phyloP scores from a whole-genome alignment of 2,329 filamentous ascomycete species.

The Talaromyces pinophilus region DNA sequence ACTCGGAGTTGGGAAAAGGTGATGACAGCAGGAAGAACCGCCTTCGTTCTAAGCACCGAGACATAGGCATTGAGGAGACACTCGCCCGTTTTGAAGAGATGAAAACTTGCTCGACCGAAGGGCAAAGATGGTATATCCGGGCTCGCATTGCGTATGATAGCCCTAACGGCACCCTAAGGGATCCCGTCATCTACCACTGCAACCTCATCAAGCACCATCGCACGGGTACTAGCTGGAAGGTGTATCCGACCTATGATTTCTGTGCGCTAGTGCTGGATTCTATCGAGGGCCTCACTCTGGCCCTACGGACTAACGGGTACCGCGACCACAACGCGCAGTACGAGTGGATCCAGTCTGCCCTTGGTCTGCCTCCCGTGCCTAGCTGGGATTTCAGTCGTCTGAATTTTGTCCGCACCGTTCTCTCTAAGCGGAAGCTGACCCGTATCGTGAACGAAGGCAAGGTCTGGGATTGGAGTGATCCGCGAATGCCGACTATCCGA shows the following conservation, averaged over 20 bases:
- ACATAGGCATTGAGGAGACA: constrained; percentile 75
- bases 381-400: constrained; percentile 56
- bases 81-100: constrained; percentile 89
- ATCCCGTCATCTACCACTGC: constrained; percentile 96
- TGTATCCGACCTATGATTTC: constrained; percentile 69
- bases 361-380: constrained; percentile 48
- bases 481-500: constrained; percentile 53
- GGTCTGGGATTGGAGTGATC: constrained; percentile 55
- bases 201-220: constrained; percentile 63
- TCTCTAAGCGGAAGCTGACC: constrained; percentile 55
- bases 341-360: constrained; percentile 52
- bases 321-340: constrained; percentile 55
- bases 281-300: constrained; percentile 65
- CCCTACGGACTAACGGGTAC: constrained; percentile 64
- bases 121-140: constrained; percentile 82
- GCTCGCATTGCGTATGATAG: constrained; percentile 69
- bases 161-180: constrained; percentile 92
- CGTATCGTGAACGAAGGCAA: constrained; percentile 30
- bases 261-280: constrained; percentile 64
- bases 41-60: constrained; percentile 44
- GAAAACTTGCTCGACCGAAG: constrained; percentile 67
- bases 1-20: constrained; percentile 74
- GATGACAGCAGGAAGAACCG: constrained; percentile 56
- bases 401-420: constrained; percentile 53
- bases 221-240: constrained; percentile 63